These are phyloP conservation scores for Bacidia rubella DNA, from an alignment of 495 filamentous ascomycete species.

Conservation along the genomic window DNA sequence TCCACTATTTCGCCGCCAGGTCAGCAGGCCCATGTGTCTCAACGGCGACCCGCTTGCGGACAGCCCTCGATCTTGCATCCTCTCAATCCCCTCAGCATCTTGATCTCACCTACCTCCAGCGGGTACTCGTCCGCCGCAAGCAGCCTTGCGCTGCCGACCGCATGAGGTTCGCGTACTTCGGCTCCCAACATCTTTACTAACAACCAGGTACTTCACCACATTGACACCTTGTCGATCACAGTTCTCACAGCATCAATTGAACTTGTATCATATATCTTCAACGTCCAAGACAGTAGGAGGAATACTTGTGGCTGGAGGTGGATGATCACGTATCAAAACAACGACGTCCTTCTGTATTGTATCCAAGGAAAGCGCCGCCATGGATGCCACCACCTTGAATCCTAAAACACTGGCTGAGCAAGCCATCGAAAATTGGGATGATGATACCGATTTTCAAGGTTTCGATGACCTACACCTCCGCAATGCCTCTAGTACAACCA, in stretches of 20 bases:
- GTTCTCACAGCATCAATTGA: not conserved
- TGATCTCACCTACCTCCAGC: not conserved
- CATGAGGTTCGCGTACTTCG: not conserved
- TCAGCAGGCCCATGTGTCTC: not conserved
- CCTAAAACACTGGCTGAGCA: conserved; percentile 43
- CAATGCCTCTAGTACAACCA: conserved; percentile 46
- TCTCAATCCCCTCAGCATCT: not conserved
- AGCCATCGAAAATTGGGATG: conserved; percentile 75
- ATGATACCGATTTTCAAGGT: conserved; percentile 67
- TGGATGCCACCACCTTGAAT: conserved; percentile 29
- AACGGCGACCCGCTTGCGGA: not conserved
- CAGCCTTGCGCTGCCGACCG: not conserved
- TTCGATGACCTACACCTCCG: conserved; percentile 57
- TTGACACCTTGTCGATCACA: not conserved
- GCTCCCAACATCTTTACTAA: not conserved
- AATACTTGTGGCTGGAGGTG: no score
- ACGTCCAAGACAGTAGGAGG: not conserved
- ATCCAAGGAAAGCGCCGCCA: not conserved
- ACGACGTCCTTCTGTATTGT: no score
- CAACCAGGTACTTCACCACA: not conserved
- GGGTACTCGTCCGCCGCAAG: not conserved
- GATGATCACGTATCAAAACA: no score
- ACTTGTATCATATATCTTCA: not conserved
- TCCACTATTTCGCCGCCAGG: no score
- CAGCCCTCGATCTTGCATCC: not conserved